Conservation (phyloP, 805 yeast species). For the Ascoidea rubescens region DNA sequence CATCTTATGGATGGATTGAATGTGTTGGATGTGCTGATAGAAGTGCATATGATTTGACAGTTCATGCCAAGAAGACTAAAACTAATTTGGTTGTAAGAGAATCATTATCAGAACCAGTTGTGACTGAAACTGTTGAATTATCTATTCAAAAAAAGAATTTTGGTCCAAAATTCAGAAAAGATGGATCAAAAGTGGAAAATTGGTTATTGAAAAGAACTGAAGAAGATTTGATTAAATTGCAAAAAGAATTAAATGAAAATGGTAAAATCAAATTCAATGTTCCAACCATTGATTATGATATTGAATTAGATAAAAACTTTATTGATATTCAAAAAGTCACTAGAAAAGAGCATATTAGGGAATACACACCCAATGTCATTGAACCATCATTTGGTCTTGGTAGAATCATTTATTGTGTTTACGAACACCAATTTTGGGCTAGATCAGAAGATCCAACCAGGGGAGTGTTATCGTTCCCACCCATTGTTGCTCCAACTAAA, state of each 20-base stretch:
- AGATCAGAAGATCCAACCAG: slow-evolving; percentile 85
- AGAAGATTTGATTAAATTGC: slow-evolving; percentile 68
- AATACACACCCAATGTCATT: slow-evolving; percentile 91
- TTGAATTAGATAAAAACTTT: slow-evolving; percentile 62
- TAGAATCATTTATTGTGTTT: slow-evolving; percentile 82
- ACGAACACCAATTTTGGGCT: slow-evolving; percentile 92
- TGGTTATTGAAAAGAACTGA: slow-evolving; percentile 68
- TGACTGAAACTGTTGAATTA: slow-evolving; percentile 73
- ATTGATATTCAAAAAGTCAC: slow-evolving; percentile 66
- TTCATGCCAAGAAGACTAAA: slow-evolving; percentile 88
- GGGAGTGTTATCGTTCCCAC: slow-evolving; percentile 85
- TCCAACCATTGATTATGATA: slow-evolving; percentile 42
- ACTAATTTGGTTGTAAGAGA: slow-evolving; percentile 93
- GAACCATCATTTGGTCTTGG: slow-evolving; percentile 99
- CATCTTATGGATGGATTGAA: slow-evolving; percentile 98
- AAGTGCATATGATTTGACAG: slow-evolving; percentile 93
- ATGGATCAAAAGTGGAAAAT: slow-evolving; percentile 83
- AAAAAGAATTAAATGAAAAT: slow-evolving; percentile 46
- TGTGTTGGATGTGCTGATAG: slow-evolving; percentile 99
- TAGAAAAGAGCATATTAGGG: slow-evolving; percentile 83
- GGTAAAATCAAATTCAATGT: slow-evolving; percentile 56
- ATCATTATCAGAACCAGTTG: slow-evolving; percentile 69
- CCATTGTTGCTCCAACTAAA: slow-evolving; percentile 94
- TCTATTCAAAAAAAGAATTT: slow-evolving; percentile 88
- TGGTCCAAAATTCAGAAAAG: slow-evolving; percentile 96